Percentiles rank a stretch among this genome's conserved stretches.
These are phyloP conservation scores for Ceratocystis papillata DNA, from an alignment of 2,329 filamentous ascomycete genomes.

Conservation along the genomic window DNA sequence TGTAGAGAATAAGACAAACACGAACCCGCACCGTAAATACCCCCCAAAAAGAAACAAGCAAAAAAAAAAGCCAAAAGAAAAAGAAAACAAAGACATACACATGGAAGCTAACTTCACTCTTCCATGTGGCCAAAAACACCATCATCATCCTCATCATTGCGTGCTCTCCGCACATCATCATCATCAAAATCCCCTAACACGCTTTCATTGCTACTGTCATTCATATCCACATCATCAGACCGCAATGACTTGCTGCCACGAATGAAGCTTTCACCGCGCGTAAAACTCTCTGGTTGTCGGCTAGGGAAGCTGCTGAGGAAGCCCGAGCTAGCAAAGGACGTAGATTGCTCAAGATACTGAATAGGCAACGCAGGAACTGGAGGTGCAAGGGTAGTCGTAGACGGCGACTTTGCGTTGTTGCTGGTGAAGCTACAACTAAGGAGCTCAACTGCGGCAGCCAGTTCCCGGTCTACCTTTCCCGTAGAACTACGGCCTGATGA, in stretches of 20 bases:
- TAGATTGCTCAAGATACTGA: conserved; percentile 58
- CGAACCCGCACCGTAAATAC: background rate
- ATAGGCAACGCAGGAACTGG: conserved; percentile 80
- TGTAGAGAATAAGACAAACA: background rate
- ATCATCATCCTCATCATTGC: conserved; percentile 83
- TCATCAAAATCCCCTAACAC: conserved; percentile 54
- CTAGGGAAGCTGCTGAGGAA: conserved; percentile 54
- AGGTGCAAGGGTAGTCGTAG: conserved; percentile 61
- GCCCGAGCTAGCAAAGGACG: conserved; percentile 46
- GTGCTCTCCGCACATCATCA: conserved; percentile 48
- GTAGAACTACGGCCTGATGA: conserved; percentile 67
- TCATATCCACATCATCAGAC: conserved; percentile 54
- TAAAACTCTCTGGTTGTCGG: conserved; percentile 54
- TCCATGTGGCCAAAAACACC: conserved; percentile 96
- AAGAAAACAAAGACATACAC: background rate
- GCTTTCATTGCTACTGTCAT: conserved; percentile 52
- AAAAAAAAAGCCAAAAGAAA: background rate
- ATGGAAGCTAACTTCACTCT: conserved; percentile 38
- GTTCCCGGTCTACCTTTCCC: conserved; percentile 72
- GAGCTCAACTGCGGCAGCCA: conserved; percentile 81
- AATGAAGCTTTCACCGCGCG: conserved; percentile 45
- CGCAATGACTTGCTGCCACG: background rate
- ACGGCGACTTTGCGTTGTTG: conserved; percentile 42
- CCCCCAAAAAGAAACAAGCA: conserved; percentile 5
- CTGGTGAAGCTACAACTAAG: conserved; percentile 88